These are phyloP conservation scores for Blakeslea trispora DNA, from an alignment of 371 early-diverging fungal genomes.

Conservation along the genomic window DNA sequence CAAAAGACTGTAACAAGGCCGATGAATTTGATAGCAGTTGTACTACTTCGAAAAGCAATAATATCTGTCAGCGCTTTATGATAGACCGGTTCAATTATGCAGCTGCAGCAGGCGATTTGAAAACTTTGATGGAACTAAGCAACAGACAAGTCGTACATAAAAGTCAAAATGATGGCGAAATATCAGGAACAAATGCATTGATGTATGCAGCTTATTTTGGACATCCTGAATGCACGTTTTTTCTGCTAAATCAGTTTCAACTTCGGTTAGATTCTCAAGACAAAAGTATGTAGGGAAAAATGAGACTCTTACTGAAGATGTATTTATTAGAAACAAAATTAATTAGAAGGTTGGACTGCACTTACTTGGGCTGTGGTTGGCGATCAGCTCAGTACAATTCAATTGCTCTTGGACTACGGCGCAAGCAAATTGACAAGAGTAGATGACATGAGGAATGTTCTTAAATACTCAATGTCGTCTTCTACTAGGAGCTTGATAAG, in stretches of 20 bases:
- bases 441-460: constrained; percentile 66
- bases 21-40: too few species aligned
- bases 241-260: constrained; percentile 15
- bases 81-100: constrained; percentile 21
- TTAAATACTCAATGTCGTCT: constrained; percentile 60
- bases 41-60: too few species aligned
- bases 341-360: constrained; percentile 93
- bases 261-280: constrained; percentile 15
- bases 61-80: constrained; percentile 9
- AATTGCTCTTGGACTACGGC: constrained; percentile 68
- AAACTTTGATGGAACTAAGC: constrained; percentile 21
- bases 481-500: constrained; percentile 28
- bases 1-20: background rate
- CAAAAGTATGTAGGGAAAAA: constrained; percentile 21
- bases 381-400: constrained; percentile 64
- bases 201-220: constrained; percentile 35
- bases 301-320: background rate
- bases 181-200: constrained; percentile 13
- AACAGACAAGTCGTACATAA: constrained; percentile 19
- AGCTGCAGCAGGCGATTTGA: constrained; percentile 1
- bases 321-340: constrained; percentile 3
- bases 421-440: constrained; percentile 66
- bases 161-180: constrained; percentile 6
- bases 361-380: constrained; percentile 90
- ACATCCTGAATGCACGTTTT: constrained; percentile 12